These are phyloP conservation scores for Wickerhamomyces sp. DNA, from an alignment of 1,139 yeast genomes.

Conservation along the genomic window DNA sequence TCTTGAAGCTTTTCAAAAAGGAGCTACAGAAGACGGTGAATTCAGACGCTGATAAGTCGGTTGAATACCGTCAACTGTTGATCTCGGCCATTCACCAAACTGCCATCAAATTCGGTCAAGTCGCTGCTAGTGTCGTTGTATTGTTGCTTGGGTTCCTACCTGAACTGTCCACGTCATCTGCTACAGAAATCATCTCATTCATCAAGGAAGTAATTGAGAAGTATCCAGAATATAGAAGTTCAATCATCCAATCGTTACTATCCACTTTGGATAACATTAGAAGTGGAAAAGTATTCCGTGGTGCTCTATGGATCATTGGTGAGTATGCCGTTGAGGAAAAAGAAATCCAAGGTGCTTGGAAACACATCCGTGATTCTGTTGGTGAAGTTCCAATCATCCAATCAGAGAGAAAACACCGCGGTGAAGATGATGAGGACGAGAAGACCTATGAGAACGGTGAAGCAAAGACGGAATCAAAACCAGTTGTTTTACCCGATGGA, in stretches of 20 bases:
- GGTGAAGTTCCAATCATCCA: constrained; percentile 92
- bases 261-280: constrained; percentile 60
- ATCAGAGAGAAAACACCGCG: constrained; percentile 51
- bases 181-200: constrained; percentile 82
- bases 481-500: constrained; percentile 93
- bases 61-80: constrained; percentile 84
- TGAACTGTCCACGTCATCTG: constrained; percentile 80
- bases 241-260: constrained; percentile 63
- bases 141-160: constrained; percentile 80
- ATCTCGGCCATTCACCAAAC: constrained; percentile 86
- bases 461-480: constrained; percentile 41
- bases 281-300: constrained; percentile 89
- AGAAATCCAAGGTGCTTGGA: constrained; percentile 84
- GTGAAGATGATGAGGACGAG: constrained; percentile 33
- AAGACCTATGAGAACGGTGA: constrained; percentile 30
- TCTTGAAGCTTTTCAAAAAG: constrained; percentile 83
- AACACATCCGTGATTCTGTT: constrained; percentile 70
- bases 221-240: constrained; percentile 73
- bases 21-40: constrained; percentile 75
- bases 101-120: constrained; percentile 85
- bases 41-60: constrained; percentile 69
- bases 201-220: constrained; percentile 93
- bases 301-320: constrained; percentile 94
- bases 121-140: constrained; percentile 88
- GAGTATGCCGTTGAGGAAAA: constrained; percentile 75